Percentiles rank a stretch among this genome's conserved stretches.
These are phyloP conservation scores for Venturia oleaginea DNA, from an alignment of 2,329 filamentous ascomycete genomes.

Conservation along the genomic window DNA sequence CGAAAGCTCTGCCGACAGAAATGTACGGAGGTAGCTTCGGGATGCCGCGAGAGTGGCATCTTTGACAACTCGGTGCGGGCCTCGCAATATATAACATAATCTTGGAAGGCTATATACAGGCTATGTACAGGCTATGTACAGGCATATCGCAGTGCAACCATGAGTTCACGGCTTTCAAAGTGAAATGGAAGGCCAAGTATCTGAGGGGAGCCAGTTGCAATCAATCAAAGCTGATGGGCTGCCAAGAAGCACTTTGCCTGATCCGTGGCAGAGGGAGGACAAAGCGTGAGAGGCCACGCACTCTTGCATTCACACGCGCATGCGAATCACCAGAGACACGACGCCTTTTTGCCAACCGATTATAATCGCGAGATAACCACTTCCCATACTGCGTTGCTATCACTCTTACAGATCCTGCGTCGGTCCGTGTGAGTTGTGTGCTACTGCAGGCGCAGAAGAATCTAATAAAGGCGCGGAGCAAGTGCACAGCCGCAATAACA, in stretches of 20 bases:
- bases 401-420: background rate
- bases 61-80: background rate
- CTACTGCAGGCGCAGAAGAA: background rate
- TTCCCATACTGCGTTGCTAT: background rate
- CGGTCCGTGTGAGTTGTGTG: background rate
- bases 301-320: background rate
- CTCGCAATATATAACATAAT: background rate
- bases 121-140: background rate
- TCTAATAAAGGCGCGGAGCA: background rate
- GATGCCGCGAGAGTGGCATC: background rate
- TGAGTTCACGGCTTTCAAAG: background rate
- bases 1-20: background rate
- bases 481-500: constrained; percentile 1
- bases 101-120: background rate
- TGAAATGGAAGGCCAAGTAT: background rate
- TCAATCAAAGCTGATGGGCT: background rate
- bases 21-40: background rate
- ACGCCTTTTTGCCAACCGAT: background rate
- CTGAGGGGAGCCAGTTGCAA: no score
- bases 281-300: constrained; percentile 1
- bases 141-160: background rate
- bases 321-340: constrained; percentile 4
- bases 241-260: background rate
- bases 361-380: background rate
- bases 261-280: background rate